Conservation (phyloP, 1,139 yeast genomes). For the Yamadazyma songkhlaensis region DNA sequence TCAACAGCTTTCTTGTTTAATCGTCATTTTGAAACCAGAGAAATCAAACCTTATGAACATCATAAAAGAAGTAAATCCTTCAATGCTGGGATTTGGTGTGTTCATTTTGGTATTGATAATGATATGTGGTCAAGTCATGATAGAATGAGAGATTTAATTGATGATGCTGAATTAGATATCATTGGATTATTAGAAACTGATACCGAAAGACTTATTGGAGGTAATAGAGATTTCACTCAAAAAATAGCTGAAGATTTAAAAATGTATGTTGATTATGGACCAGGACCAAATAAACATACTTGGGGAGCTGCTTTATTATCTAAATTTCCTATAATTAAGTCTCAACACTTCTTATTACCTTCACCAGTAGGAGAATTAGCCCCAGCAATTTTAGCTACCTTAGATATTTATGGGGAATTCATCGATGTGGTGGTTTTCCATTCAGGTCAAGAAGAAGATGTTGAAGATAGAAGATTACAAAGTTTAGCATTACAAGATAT, state of each 20-base stretch:
- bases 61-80: conserved; percentile 73
- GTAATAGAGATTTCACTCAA: conserved; percentile 91
- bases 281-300: conserved; percentile 96
- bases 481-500: conserved; percentile 71
- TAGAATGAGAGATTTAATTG: conserved; percentile 79
- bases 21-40: conserved; percentile 53
- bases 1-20: conserved; percentile 45
- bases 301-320: conserved; percentile 96
- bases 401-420: conserved; percentile 81
- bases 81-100: conserved; percentile 97
- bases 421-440: conserved; percentile 97
- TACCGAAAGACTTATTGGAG: conserved; percentile 91
- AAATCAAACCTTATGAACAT: conserved; percentile 57
- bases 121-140: conserved; percentile 98
- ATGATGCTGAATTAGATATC: conserved; percentile 85
- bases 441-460: conserved; percentile 97
- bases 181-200: conserved; percentile 90
- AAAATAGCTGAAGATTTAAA: conserved; percentile 88
- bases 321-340: conserved; percentile 86
- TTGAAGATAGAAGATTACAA: conserved; percentile 87
- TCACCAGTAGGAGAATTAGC: conserved; percentile 97
- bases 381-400: conserved; percentile 95
- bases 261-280: conserved; percentile 95
- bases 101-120: conserved; percentile 94
- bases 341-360: conserved; percentile 88